Percentiles rank a stretch among this genome's conserved stretches.
These are phyloP conservation scores for Vitellaria paradoxa DNA, from an alignment of 179 eudicot genomes.

Conservation along the genomic window DNA sequence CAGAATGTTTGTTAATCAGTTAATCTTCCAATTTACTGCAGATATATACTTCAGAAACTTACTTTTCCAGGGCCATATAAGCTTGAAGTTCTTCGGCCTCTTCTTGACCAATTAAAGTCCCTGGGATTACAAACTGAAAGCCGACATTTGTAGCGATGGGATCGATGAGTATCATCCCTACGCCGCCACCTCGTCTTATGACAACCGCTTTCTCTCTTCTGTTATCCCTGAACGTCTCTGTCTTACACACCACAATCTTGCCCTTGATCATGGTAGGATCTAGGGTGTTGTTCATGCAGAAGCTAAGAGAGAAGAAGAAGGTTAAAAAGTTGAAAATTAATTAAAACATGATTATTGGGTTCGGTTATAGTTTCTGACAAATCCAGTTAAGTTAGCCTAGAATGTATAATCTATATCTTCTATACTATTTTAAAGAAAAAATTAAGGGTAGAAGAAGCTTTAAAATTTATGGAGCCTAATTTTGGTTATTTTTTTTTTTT, in stretches of 20 bases:
- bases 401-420: too few relatives aligned
- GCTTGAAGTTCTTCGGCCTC: constrained; percentile 29
- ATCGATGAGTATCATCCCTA: constrained; percentile 34
- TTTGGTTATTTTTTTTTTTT: too few relatives aligned
- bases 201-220: constrained; percentile 19
- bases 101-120: constrained; percentile 20
- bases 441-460: too few relatives aligned
- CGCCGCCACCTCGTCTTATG: constrained; percentile 28
- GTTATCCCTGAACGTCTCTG: constrained; percentile 11
- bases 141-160: constrained; percentile 20
- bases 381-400: too few relatives aligned
- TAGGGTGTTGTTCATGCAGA: constrained; percentile 32
- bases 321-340: background rate
- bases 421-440: too few relatives aligned
- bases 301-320: constrained; percentile 15
- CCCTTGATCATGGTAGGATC: constrained; percentile 31
- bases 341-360: background rate
- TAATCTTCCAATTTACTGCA: background rate
- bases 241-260: constrained; percentile 32
- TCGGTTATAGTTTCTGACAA: background rate
- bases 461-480: too few relatives aligned
- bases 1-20: too few relatives aligned
- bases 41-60: constrained; percentile 4
- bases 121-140: constrained; percentile 23
- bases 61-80: constrained; percentile 32